Base-by-base conservation (phyloP, 371 early-diverging fungal species). In the Dinochytrium kinnereticum region DNA sequence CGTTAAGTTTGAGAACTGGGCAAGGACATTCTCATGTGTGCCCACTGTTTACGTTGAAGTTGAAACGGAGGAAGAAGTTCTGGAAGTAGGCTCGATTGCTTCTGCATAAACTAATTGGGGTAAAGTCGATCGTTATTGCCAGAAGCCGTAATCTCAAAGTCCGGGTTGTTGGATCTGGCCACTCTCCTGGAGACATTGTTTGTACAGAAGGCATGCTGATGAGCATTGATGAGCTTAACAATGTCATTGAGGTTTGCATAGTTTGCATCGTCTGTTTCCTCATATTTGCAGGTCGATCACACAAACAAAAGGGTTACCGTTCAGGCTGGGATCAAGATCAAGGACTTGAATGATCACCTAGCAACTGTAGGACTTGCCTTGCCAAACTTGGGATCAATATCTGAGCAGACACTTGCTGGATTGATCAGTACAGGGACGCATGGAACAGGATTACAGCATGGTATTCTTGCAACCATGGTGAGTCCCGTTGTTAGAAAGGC, bases 181-280 rank as follows among this genome's bases (percentile, higher is more conserved):
- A 93, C 76, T 94, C 94, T 24, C 94, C 94, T 3, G 93, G 93
- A 0, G 95, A 95, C 76, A 59, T 95, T 31, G 92, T 91, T 1
- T 93, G 91, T 76, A 70, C 64, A 7, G 34, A 61, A 31, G 70
- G 61, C 24, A 24, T 61, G 61, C 61, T 61, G 2, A 31, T 61
- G 10, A 61, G 61, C 37, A 61, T 61, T 10, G 61, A 61, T 36
- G 19, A 34, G 61, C 61, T 61, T 13, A 34, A 37, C 7, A 10
- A 34, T 33, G 61, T 61, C 5, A 7, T 33, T 26, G 36, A 61
- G 30, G 61, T 61, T 10, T 7, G 36, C 13, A 34, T 10, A 5
- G 26, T 5, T 5, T 53, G 7, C 5, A 26, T 34, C 2, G 34
- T 36, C 13, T 33, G 34, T 28, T 15, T 36, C 34, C 10, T 3